A percentile compares a stretch with the other conserved stretches of the same genome.
These are phyloP conservation scores for Actinidia arguta DNA, from an alignment of 179 eudicot genomes.

Conservation along the genomic window DNA sequence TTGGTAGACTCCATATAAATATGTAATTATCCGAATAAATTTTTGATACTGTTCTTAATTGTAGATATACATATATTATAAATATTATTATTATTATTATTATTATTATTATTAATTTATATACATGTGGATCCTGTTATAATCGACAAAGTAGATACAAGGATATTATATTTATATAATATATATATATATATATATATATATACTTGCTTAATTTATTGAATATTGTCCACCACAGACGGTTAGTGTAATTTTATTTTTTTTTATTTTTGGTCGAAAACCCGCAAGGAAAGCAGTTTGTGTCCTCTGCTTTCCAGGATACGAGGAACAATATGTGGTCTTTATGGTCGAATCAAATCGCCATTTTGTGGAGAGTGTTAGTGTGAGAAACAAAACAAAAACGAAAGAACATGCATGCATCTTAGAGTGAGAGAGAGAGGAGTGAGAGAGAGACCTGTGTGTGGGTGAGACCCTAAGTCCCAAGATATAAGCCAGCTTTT, in stretches of 20 bases:
- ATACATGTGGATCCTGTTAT: too few species aligned
- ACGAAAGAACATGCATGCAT: constrained; percentile 18
- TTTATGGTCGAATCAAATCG: constrained; percentile 22
- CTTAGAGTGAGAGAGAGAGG: not conserved
- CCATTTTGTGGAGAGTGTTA: not conserved
- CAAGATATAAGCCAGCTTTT: constrained; percentile 74
- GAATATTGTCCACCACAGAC: not conserved
- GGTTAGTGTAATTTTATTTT: not conserved
- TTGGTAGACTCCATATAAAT: too few species aligned
- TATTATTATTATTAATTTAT: too few species aligned
- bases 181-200: too few species aligned
- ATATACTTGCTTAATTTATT: not conserved
- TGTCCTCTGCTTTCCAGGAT: constrained; percentile 22
- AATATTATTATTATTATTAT: too few species aligned
- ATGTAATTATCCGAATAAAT: too few species aligned
- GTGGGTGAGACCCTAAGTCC: constrained; percentile 81
- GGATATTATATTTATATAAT: too few species aligned
- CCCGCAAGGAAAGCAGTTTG: not conserved
- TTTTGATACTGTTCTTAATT: too few species aligned
- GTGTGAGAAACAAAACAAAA: not conserved
- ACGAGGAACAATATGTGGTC: constrained; percentile 23
- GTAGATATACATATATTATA: too few species aligned
- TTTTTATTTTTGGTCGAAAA: not conserved
- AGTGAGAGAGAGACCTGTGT: constrained; percentile 58
- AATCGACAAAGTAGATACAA: too few species aligned